Evolutionary conservation across 495 filamentous ascomycete genomes (phyloP).

Genomic region (Penicillium lividum): DNA sequence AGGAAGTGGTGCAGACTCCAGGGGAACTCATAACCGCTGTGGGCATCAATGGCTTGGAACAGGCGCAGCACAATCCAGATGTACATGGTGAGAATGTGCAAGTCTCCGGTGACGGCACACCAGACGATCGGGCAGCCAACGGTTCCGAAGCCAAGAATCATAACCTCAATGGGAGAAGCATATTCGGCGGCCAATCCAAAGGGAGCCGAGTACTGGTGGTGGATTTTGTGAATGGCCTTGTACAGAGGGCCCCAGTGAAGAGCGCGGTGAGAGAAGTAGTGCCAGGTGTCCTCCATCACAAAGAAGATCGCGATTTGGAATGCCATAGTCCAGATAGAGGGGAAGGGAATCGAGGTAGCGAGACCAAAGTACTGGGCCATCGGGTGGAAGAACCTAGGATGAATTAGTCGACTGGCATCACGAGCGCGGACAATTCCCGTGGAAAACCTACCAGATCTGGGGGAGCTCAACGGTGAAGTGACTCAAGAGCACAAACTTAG

Average conservation of each 20-base stretch:
- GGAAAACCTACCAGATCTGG: conserved; percentile 76
- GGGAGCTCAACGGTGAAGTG: conserved; percentile 98
- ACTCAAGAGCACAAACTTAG: conserved; percentile 82
- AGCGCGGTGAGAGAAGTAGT: conserved; percentile 94
- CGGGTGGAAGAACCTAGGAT: conserved; percentile 86
- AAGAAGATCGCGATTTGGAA: conserved; percentile 95
- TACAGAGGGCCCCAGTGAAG: conserved; percentile 96
- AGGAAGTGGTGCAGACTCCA: conserved; percentile 94
- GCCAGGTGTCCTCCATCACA: conserved; percentile 94
- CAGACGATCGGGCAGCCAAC: conserved; percentile 82
- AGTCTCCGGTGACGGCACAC: conserved; percentile 77
- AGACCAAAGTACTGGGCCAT: conserved; percentile 93
- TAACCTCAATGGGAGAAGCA: conserved; percentile 95
- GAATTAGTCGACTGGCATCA: neutral
- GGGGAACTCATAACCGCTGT: conserved; percentile 96
- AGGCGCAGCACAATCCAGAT: conserved; percentile 90
- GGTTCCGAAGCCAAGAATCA: conserved; percentile 93
- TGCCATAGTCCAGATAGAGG: conserved; percentile 77
- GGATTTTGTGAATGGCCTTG: conserved; percentile 94
- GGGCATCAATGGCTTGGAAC: conserved; percentile 97
- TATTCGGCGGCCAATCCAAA: conserved; percentile 97
- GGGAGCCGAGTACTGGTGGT: conserved; percentile 96
- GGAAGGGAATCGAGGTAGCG: conserved; percentile 87
- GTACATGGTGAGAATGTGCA: conserved; percentile 98
- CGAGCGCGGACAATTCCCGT: neutral